A percentile compares a stretch with the other conserved stretches of the same genome.
phyloP scores from a whole-genome alignment of 2,329 filamentous ascomycete genomes.

The Berkeleyomyces rouxiae region DNA sequence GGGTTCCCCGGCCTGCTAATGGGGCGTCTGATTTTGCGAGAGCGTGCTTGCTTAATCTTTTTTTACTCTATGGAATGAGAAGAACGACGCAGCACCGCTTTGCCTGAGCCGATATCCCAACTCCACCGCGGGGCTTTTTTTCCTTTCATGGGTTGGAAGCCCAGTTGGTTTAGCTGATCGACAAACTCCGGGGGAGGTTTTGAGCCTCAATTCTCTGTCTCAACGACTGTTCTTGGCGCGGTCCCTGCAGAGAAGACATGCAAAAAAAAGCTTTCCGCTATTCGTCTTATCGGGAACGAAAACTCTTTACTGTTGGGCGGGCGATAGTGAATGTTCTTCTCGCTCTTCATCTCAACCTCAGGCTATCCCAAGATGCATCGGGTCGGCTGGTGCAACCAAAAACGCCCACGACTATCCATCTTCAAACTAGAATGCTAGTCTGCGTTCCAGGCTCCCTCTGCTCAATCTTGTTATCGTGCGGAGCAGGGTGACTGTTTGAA shows the following conservation, averaged over 20 bases:
- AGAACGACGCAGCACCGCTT: not conserved
- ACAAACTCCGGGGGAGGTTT: slow-evolving; percentile 10
- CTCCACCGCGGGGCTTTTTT: not conserved
- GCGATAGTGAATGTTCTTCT: too few species aligned
- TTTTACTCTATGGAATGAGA: not conserved
- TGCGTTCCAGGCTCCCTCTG: not conserved
- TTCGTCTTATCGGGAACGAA: too few species aligned
- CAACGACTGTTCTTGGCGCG: not conserved
- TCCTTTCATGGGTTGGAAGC: not conserved
- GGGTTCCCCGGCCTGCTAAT: not conserved
- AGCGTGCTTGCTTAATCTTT: not conserved
- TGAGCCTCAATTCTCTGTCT: slow-evolving; percentile 11
- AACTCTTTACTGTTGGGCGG: too few species aligned
- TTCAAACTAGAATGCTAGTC: not conserved
- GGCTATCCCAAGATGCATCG: not conserved
- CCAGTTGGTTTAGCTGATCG: not conserved
- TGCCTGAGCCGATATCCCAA: not conserved
- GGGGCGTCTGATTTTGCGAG: not conserved
- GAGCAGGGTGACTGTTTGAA: not conserved
- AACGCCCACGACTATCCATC: not conserved
- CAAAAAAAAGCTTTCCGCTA: not conserved
- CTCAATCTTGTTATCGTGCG: not conserved
- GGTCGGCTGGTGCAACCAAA: not conserved
- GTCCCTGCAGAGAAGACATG: not conserved
- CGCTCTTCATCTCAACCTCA: not conserved